Evolutionary conservation across 108 stramenopile species (phyloP), one percentile per base, ranked within the genome.

Genomic region (Fistulifera pelliculosa): DNA sequence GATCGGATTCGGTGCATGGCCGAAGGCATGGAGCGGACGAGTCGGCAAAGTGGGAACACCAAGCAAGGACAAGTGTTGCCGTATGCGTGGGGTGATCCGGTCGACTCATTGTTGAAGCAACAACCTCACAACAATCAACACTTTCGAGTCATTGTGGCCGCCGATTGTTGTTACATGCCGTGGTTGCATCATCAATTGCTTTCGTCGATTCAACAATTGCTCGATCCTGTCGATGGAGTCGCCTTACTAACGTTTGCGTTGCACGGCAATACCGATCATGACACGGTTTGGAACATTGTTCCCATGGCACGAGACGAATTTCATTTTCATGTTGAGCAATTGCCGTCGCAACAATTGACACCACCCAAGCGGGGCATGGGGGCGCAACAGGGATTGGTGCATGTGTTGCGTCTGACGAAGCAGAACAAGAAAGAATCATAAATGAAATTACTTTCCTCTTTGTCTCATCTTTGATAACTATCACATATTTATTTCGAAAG

Each of bases 151-250:
- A 51, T 76, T 25, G 22, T 70, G 38, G 75, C 75, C 4, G 69
- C 75, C 0, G 75, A 76, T 61, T 76, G 75, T 52, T 42, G 49
- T 23, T 76, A 64, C 45, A 76, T 70, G 65, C 75, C 75, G 16
- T 55, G 48, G 41, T 40, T 68, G 1, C 75, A 76, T 38, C n/a
- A 55, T 13, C 47, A 56, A 42, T 28, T 76, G 17, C 54, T 76
- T 0, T 22, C 58, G 24, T 62, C 66, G 0, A 68, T 76, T 43
- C 49, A 65, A 12, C 42, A 48, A 43, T 43, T 70, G 12, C 27
- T 76, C 41, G 38, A 49, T 13, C 41, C 52, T 10, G 26, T 55
- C 7, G 10, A 54, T 10, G 75, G 75, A 0, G 66, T 72, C 13
- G 64, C 61, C 4, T 25, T 76, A 1, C 5, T 76, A 5, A 41